Evolutionary conservation across 805 yeast genomes (phyloP), one percentile per base, ranked within the genome.

Genomic region (Phaffomyces antillensis): DNA sequence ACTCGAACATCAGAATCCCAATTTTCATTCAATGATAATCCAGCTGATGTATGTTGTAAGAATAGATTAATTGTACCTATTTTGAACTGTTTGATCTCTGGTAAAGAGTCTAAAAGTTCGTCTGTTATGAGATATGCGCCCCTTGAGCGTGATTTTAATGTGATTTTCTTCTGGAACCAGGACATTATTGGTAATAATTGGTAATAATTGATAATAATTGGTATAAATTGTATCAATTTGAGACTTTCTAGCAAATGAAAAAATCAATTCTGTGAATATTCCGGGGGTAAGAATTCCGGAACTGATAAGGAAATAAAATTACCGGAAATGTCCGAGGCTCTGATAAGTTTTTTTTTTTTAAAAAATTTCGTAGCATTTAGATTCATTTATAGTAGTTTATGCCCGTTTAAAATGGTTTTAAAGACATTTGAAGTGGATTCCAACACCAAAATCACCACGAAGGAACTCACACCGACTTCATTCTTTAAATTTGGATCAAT

Each of bases 21-120:
- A 59, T 86, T 86, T 60, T 86, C 95, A 58, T 86, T 86, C 45
- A 86, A 62, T 0, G 89, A 80, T 36, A 86, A 61, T 0, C 82
- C 93, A 5, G 90, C 90, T 10, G 88, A 80, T 1, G 95, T 85
- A 62, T 86, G 95, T 59, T 83, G 86, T 39, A 85, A 64, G 59
- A 86, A 86, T 24, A 86, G 62, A 53, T 84, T 75, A 43, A 83
- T 60, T 24, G 75, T 64, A 2, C 95, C 95, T 10, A 83, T 65
- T 56, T 79, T 75, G 62, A 75, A 79, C 34, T 76, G 59, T 44
- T 68, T 70, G 47, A 86, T 60, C 52, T 81, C 80, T 0, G 90
- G 88, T 12, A 86, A 57, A 16, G 73, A 68, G 7, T 52, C 31
- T 12, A 73, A 47, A 5, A 86, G 71, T 52, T 85, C 93, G 39